Conservation (phyloP, 2,329 filamentous ascomycete genomes). For the Sporothrix brasiliensis region DNA sequence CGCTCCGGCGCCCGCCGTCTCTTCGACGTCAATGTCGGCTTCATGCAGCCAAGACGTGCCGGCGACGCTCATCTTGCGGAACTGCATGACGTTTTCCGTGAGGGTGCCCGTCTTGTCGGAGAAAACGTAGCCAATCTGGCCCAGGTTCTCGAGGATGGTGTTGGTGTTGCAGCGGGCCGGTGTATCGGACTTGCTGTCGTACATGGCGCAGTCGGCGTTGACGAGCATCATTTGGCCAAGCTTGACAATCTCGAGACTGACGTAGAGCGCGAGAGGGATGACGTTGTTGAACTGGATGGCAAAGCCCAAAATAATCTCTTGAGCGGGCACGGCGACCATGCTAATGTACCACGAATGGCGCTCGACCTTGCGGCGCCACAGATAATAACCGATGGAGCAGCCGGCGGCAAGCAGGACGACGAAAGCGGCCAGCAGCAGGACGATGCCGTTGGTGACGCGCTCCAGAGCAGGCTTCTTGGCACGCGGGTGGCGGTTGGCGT, state of each 20-base stretch:
- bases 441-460: conserved; percentile 71
- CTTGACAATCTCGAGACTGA: conserved; percentile 87
- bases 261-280: conserved; percentile 87
- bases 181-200: conserved; percentile 79
- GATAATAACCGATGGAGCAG: conserved; percentile 78
- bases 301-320: conserved; percentile 84
- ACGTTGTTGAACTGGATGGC: conserved; percentile 98
- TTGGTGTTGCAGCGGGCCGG: conserved; percentile 89
- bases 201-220: conserved; percentile 85
- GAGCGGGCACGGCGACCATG: conserved; percentile 70
- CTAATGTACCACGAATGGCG: conserved; percentile 73
- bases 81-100: conserved; percentile 95
- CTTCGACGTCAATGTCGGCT: conserved; percentile 33
- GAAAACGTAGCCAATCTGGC: conserved; percentile 87
- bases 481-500: conserved; percentile 77
- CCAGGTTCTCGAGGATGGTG: conserved; percentile 91
- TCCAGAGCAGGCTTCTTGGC: conserved; percentile 78
- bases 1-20: conserved; percentile 31
- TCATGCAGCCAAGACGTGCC: conserved; percentile 89
- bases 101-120: conserved; percentile 94
- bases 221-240: conserved; percentile 76
- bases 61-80: conserved; percentile 86
- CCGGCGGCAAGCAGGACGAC: conserved; percentile 78
- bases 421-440: conserved; percentile 77
- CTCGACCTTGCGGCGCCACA: conserved; percentile 73